Evolutionary conservation across 177 flowering plant species (phyloP).

Genomic region (Tripterygium wilfordii): DNA sequence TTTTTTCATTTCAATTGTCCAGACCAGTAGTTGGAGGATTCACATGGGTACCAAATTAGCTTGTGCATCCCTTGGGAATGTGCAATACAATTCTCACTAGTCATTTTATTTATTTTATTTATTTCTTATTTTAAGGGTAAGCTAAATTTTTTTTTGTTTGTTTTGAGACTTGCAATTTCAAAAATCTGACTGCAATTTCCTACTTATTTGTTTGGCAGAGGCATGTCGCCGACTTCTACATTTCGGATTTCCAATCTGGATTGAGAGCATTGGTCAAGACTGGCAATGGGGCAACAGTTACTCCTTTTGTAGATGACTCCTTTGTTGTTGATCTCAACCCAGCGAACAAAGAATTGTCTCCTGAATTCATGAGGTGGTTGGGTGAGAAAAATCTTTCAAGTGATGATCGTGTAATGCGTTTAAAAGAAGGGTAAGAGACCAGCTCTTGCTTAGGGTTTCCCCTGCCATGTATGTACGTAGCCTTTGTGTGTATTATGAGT

Average conservation of each 20-base stretch:
- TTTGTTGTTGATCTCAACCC: conserved; percentile 60
- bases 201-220: conserved; percentile 36
- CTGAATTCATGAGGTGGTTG: conserved; percentile 72
- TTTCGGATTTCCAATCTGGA: conserved; percentile 89
- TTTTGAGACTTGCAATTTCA: neutral
- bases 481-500: too few species aligned
- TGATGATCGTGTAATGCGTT: conserved; percentile 78
- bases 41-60: too few species aligned
- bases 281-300: conserved; percentile 77
- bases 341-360: conserved; percentile 57
- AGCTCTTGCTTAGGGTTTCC: neutral
- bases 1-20: too few species aligned
- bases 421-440: conserved; percentile 79
- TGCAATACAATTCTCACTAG: too few species aligned
- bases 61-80: too few species aligned
- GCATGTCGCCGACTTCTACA: conserved; percentile 81
- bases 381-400: conserved; percentile 72
- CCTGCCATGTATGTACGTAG: too few species aligned
- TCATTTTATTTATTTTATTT: too few species aligned
- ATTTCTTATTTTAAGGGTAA: too few species aligned
- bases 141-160: neutral
- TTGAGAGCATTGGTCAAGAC: conserved; percentile 86
- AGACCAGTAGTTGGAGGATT: too few species aligned
- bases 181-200: neutral
- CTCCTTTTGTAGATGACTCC: conserved; percentile 86